Evolutionary conservation across 1,284 basidiomycete genomes (phyloP).

Genomic region (Mrakiaceae sp.): DNA sequence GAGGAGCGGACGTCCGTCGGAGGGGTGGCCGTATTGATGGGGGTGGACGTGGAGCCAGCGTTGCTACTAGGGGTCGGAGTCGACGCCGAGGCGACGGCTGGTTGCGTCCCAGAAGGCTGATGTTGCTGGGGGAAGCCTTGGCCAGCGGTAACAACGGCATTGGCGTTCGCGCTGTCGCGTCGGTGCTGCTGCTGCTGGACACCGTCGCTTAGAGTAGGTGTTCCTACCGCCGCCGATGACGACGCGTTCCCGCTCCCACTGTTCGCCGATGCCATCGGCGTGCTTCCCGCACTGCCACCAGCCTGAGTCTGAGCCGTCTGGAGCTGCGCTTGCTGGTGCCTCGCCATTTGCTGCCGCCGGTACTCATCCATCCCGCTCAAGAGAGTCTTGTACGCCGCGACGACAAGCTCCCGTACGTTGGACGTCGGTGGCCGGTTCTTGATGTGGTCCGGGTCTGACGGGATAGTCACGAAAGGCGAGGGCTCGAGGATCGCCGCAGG

Average conservation of each 20-base stretch:
- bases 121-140: not conserved
- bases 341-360: not conserved
- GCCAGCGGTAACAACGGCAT: not conserved
- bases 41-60: not conserved
- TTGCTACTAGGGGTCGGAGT: not conserved
- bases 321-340: not conserved
- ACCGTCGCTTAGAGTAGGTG: not conserved
- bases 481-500: not conserved
- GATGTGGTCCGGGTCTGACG: not conserved
- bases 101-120: not conserved
- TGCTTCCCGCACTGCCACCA: not conserved
- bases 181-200: not conserved
- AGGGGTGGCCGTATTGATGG: not conserved
- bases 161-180: no score
- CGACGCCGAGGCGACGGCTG: not conserved
- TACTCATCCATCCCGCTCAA: not conserved
- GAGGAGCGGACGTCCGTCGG: not conserved
- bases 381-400: not conserved
- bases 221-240: not conserved
- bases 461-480: not conserved
- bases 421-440: not conserved
- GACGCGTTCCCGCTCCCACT: not conserved
- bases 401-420: constrained; percentile 1
- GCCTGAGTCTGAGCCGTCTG: not conserved
- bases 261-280: not conserved